Evolutionary conservation across 192 early-diverging fungal species (phyloP).

Genomic region (Coemansia sp.): DNA sequence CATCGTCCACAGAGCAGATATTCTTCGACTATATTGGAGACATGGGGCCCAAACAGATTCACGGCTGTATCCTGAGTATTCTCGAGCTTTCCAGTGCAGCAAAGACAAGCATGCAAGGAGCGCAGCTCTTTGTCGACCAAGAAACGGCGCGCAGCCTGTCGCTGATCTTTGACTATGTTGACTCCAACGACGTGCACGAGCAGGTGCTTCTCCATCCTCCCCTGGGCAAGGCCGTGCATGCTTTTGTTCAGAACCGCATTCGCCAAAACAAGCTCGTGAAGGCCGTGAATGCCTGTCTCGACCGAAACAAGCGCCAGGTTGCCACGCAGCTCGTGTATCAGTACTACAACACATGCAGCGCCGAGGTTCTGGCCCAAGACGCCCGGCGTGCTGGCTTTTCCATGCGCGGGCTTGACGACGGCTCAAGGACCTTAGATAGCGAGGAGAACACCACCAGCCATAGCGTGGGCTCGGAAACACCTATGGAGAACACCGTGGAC

Average conservation of each 20-base stretch:
- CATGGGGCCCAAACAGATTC: constrained; percentile 16
- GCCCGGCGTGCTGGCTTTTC: constrained; percentile 23
- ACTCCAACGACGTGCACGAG: constrained; percentile 23
- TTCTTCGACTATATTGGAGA: constrained; percentile 8
- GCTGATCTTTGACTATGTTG: constrained; percentile 37
- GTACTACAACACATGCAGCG: constrained; percentile 39
- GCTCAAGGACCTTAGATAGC: not conserved
- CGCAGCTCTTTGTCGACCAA: constrained; percentile 31
- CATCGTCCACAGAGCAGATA: not conserved
- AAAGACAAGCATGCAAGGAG: not conserved
- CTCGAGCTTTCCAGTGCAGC: constrained; percentile 23
- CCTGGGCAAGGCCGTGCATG: constrained; percentile 19
- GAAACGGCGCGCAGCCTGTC: constrained; percentile 26
- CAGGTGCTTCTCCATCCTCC: constrained; percentile 36
- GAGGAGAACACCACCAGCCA: constrained; percentile 4
- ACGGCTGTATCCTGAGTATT: constrained; percentile 19
- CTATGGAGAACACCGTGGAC: constrained; percentile 1
- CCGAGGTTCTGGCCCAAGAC: constrained; percentile 27
- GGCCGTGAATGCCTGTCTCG: constrained; percentile 34
- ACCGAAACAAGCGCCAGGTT: constrained; percentile 31
- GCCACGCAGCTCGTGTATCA: constrained; percentile 36
- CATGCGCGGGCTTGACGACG: not conserved
- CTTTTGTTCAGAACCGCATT: constrained; percentile 49
- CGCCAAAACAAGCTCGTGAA: constrained; percentile 29
- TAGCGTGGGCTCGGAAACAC: not conserved